Conservation (phyloP, 495 filamentous ascomycete species). For the Lophiostoma macrostomum region DNA sequence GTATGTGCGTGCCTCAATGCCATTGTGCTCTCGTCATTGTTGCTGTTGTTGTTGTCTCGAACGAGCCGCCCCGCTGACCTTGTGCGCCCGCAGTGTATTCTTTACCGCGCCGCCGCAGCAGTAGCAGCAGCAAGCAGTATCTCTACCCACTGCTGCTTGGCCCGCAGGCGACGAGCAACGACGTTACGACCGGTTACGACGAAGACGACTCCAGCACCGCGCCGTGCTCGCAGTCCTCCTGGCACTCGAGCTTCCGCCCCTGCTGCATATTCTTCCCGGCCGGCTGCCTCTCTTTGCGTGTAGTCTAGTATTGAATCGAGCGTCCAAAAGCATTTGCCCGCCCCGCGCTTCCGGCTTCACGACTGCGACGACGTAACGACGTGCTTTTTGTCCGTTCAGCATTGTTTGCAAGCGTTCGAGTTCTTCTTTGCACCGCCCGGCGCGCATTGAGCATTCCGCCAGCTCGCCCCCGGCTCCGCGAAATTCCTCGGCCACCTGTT, state of each 20-base stretch:
- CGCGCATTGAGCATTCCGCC: conserved; percentile 25
- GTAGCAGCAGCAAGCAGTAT: conserved; percentile 20
- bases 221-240: not conserved
- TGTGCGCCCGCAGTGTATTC: conserved; percentile 11
- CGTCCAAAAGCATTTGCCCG: conserved; percentile 21
- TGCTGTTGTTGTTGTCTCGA: no score
- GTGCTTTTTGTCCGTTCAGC: conserved; percentile 34
- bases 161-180: conserved; percentile 20
- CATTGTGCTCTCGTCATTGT: conserved; percentile 17
- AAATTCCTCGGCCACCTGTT: conserved; percentile 25
- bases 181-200: conserved; percentile 19
- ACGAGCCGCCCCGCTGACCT: conserved; percentile 10
- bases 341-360: conserved; percentile 17
- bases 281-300: conserved; percentile 13
- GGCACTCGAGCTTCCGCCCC: no score
- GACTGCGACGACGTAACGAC: conserved; percentile 36
- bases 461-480: not conserved
- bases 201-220: not conserved
- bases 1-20: conserved; percentile 5
- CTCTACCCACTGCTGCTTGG: conserved; percentile 19
- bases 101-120: conserved; percentile 8
- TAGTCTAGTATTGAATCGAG: conserved; percentile 26
- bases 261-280: conserved; percentile 24
- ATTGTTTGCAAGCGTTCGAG: conserved; percentile 34
- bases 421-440: conserved; percentile 12